Conservation (phyloP, 2,329 filamentous ascomycete genomes). For the Fonsecaea erecta region DNA sequence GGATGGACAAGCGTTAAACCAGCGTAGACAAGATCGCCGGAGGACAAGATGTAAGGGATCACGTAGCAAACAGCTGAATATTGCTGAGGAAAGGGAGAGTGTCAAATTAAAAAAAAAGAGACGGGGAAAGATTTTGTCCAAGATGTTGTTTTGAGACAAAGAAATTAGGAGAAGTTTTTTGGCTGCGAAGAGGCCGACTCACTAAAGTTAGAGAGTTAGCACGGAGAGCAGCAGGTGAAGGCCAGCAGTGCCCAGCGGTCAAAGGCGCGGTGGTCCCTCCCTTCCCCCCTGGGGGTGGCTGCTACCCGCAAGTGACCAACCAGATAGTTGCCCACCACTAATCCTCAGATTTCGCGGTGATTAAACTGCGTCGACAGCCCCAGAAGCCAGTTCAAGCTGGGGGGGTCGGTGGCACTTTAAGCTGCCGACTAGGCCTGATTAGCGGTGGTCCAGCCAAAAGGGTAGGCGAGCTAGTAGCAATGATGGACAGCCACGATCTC, state of each 20-base stretch:
- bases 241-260: background rate
- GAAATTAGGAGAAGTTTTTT: conserved; percentile 29
- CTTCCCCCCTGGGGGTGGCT: background rate
- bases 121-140: conserved; percentile 19
- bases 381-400: conserved; percentile 10
- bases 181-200: background rate
- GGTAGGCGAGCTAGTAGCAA: conserved; percentile 3
- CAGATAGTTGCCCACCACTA: conserved; percentile 3
- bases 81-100: conserved; percentile 13
- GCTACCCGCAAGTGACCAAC: conserved; percentile 11
- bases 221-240: conserved; percentile 1
- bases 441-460: conserved; percentile 4
- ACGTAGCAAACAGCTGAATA: conserved; percentile 15
- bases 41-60: conserved; percentile 14
- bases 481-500: background rate
- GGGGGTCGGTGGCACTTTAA: conserved; percentile 14
- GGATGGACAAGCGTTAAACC: conserved; percentile 19
- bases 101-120: conserved; percentile 16
- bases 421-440: conserved; percentile 6
- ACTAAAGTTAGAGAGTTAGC: conserved; percentile 17
- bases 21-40: conserved; percentile 12
- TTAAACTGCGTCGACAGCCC: conserved; percentile 20
- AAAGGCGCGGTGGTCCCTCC: background rate
- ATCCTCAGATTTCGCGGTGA: conserved; percentile 19
- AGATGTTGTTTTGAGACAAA: conserved; percentile 30